A percentile compares a stretch with the other conserved stretches of the same genome.
phyloP scores from a whole-genome alignment of 345 rosid genomes.

The Dipteronia dyeriana region DNA sequence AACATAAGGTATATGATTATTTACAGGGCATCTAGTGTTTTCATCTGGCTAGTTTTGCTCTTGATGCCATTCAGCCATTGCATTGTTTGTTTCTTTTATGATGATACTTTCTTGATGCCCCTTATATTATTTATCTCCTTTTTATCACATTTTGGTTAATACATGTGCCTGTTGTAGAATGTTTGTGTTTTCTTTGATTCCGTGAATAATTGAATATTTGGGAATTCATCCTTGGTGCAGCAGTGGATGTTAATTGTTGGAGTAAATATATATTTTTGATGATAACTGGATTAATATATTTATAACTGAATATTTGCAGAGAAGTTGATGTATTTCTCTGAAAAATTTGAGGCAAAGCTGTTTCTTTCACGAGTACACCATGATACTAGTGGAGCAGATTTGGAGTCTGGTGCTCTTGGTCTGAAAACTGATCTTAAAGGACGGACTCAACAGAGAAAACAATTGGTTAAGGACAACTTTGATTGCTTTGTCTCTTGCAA shows the following conservation, averaged over 20 bases:
- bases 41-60: background rate
- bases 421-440: conserved; percentile 94
- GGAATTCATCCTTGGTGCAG: background rate
- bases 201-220: background rate
- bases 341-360: conserved; percentile 84
- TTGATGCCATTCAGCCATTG: background rate
- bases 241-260: background rate
- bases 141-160: background rate
- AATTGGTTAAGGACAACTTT: conserved; percentile 93
- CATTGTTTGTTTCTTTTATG: background rate
- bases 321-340: conserved; percentile 86
- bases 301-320: conserved; percentile 52
- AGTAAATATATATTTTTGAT: background rate
- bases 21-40: background rate
- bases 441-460: conserved; percentile 87
- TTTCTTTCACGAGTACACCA: conserved; percentile 90
- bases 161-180: background rate
- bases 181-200: background rate
- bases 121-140: background rate
- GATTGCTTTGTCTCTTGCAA: conserved; percentile 99
- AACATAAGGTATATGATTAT: background rate
- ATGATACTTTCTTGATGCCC: background rate
- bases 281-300: background rate
- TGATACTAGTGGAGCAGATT: conserved; percentile 76
- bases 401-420: conserved; percentile 93